Percentiles rank a stretch among this genome's conserved stretches.
Evolutionary conservation across 1,284 basidiomycete species (phyloP).

Genomic region (Malassezia arunalokei): DNA sequence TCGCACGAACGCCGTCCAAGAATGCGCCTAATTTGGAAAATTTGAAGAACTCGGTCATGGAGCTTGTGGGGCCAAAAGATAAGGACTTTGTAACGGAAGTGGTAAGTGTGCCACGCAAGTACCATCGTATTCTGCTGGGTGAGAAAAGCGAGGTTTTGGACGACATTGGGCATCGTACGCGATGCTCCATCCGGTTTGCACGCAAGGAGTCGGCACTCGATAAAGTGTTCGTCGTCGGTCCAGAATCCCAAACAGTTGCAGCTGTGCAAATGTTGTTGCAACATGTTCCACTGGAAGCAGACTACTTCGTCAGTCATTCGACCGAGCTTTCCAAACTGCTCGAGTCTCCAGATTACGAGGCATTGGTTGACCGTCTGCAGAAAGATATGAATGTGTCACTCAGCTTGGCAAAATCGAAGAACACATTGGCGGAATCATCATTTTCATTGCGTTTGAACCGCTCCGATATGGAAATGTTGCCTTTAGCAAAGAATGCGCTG

Average conservation of each 20-base stretch:
- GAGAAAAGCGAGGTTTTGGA: slow-evolving; percentile 95
- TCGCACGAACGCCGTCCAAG: slow-evolving; percentile 92
- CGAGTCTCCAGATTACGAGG: slow-evolving; percentile 64
- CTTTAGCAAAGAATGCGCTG: slow-evolving; percentile 75
- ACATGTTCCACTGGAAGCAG: slow-evolving; percentile 92
- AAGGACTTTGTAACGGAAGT: slow-evolving; percentile 92
- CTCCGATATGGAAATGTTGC: slow-evolving; percentile 62
- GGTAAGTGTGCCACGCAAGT: slow-evolving; percentile 78
- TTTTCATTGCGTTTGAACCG: slow-evolving; percentile 92
- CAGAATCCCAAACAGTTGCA: slow-evolving; percentile 90
- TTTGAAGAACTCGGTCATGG: slow-evolving; percentile 91
- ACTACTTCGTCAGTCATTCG: slow-evolving; percentile 72
- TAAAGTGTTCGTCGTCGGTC: slow-evolving; percentile 82
- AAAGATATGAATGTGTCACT: slow-evolving; percentile 78
- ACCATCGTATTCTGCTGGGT: slow-evolving; percentile 84
- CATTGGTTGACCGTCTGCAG: slow-evolving; percentile 76
- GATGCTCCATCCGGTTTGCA: slow-evolving; percentile 83
- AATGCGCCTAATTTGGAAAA: slow-evolving; percentile 91
- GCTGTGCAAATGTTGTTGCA: slow-evolving; percentile 87
- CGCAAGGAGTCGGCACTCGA: slow-evolving; percentile 88
- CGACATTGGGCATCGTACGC: slow-evolving; percentile 92
- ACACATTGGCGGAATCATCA: slow-evolving; percentile 56
- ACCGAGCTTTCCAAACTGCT: slow-evolving; percentile 64
- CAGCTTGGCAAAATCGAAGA: slow-evolving; percentile 52
- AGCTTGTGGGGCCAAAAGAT: slow-evolving; percentile 92